Evolutionary conservation across 2,329 filamentous ascomycete species (phyloP).

Genomic region (Cordyceps militaris): DNA sequence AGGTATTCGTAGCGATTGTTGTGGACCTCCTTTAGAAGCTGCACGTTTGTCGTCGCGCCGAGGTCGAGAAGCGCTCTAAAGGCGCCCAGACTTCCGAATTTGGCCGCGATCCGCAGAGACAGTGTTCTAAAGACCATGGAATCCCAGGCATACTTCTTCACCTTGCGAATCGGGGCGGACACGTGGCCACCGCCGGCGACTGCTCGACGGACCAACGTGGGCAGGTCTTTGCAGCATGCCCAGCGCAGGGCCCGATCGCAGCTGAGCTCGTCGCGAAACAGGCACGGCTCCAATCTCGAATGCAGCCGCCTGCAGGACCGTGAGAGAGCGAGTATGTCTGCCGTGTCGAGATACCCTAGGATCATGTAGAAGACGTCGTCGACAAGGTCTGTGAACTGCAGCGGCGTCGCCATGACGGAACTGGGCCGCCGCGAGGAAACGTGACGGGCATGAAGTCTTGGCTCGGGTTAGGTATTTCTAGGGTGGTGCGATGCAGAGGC

Average conservation of each 20-base stretch:
- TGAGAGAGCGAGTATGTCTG: neutral
- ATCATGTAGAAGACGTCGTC: slow-evolving; percentile 3
- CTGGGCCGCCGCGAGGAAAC: neutral
- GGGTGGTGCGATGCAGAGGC: neutral
- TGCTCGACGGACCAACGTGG: neutral
- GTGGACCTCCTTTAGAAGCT: neutral
- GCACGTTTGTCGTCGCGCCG: neutral
- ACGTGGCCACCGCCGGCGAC: neutral
- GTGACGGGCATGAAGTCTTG: neutral
- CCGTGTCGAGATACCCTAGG: neutral
- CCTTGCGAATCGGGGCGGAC: neutral
- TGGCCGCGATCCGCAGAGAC: neutral
- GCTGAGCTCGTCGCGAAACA: neutral
- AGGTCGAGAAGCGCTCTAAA: neutral
- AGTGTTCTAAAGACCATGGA: neutral
- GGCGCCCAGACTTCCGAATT: neutral
- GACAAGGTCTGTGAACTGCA: neutral
- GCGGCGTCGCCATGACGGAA: neutral
- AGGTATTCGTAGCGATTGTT: slow-evolving; percentile 5
- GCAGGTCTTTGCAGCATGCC: slow-evolving; percentile 5
- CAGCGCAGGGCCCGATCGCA: slow-evolving; percentile 1
- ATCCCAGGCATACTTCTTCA: neutral
- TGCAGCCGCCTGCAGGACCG: neutral
- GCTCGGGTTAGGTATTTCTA: neutral
- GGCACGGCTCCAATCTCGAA: neutral